Evolutionary conservation across 495 filamentous ascomycete species (phyloP), one percentile per base, ranked within the genome.

Genomic region (Parachaetomium inaequale): DNA sequence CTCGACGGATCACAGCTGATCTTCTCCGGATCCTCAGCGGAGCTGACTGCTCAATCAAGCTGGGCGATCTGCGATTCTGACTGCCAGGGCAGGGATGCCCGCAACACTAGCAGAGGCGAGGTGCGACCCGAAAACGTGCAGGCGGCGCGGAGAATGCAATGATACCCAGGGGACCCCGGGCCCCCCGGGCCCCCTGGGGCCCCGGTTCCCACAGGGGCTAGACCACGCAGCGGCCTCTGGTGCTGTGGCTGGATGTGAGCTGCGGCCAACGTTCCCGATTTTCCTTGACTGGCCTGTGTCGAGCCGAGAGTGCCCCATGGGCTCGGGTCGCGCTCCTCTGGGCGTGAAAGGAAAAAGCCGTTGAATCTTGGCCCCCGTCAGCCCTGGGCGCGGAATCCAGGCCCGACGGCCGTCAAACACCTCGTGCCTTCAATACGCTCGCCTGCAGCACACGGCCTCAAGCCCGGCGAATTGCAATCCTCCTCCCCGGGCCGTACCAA

Each of bases 51-150:
- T 58, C 29, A 32, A 64, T 64, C 23, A 14, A 25, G 62, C 46
- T 64, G 62, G 62, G 17, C 23, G 51, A 63, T 53, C 50, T 55
- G 47, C 42, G 15, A 38, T 55, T 28, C 21, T 26, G 8, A 14
- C n/a, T 47, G 42, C 23, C 6, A 6, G 43, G 23, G n/a, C 31
- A n/a, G 10, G 31, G n/a, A 25, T 40, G 21, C 28, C 34, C 15
- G 45, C 32, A 57, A 23, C n/a, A 26, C 62, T 55, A 60, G 38
- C 29, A 51, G 17, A 40, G 36, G 8, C 25, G 17, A 46, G 26
- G 36, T 55, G 52, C 42, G 28, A 61, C 63, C 52, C 52, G 52
- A 57, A 54, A 63, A 63, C 61, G 61, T 63, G 61, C 61, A 59
- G 57, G 10, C 45, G 58, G 53, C 51, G 58, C 50, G n/a, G n/a